phyloP scores from a whole-genome alignment of 805 yeast species.

The Hanseniaspora osmophila region DNA sequence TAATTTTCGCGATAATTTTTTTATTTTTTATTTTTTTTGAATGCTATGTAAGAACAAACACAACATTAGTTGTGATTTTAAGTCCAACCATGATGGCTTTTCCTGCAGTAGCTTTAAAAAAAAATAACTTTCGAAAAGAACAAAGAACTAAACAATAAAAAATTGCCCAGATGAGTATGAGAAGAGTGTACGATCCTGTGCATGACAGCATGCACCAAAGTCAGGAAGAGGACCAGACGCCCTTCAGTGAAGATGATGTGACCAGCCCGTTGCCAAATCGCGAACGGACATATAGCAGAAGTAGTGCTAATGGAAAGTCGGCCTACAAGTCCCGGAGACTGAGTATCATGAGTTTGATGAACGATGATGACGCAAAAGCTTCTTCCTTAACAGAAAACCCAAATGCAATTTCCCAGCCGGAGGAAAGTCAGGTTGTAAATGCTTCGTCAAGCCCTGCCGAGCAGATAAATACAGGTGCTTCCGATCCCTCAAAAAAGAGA shows the following conservation, averaged over 20 bases:
- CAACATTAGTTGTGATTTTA: too few species aligned
- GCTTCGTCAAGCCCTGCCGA: too few species aligned
- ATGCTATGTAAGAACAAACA: too few species aligned
- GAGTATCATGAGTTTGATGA: background rate
- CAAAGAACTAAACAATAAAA: background rate
- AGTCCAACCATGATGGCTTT: too few species aligned
- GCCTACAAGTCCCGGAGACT: background rate
- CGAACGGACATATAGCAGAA: background rate
- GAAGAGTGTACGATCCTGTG: slow-evolving; percentile 23
- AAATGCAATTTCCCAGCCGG: too few species aligned
- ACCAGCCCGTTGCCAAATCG: background rate
- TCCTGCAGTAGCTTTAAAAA: too few species aligned
- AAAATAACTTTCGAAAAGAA: background rate
- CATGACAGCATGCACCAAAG: slow-evolving; percentile 12
- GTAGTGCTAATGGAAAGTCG: background rate
- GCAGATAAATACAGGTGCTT: too few species aligned
- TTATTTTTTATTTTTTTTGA: too few species aligned
- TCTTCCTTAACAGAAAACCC: background rate
- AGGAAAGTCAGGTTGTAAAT: too few species aligned
- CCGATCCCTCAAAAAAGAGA: background rate
- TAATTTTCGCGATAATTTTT: too few species aligned
- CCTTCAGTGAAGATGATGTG: background rate
- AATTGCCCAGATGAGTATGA: background rate
- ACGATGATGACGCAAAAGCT: background rate
- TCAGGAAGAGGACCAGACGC: background rate